Evolutionary conservation across 768 basidiomycete genomes (phyloP).

Genomic region (Termitomyces eurrhizus): DNA sequence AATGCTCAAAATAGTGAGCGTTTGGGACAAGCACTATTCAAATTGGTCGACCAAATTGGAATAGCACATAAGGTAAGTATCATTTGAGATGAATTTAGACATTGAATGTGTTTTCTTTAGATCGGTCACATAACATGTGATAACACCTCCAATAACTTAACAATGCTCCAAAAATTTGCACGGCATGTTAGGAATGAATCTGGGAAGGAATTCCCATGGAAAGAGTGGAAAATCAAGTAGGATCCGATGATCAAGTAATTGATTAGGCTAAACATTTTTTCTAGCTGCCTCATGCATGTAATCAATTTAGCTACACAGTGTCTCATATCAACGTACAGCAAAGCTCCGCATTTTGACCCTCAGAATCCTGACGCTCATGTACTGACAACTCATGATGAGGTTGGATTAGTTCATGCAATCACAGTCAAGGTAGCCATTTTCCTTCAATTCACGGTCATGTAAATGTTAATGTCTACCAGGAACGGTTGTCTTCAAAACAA

Average conservation of each 20-base stretch:
- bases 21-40: too few relatives aligned
- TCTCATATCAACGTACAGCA: too few relatives aligned
- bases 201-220: not conserved
- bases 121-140: too few relatives aligned
- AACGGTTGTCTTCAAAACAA: slow-evolving; percentile 20
- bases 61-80: slow-evolving; percentile 27
- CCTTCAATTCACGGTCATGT: too few relatives aligned
- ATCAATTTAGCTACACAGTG: too few relatives aligned
- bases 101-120: not conserved
- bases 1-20: slow-evolving; percentile 2
- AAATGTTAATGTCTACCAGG: slow-evolving; percentile 17
- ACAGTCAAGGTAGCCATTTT: too few relatives aligned
- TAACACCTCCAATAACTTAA: too few relatives aligned
- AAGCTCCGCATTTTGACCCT: slow-evolving; percentile 23
- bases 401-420: not conserved
- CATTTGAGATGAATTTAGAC: not conserved
- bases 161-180: slow-evolving; percentile 25
- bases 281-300: too few relatives aligned
- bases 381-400: slow-evolving; percentile 3
- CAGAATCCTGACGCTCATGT: slow-evolving; percentile 18
- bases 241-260: too few relatives aligned
- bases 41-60: slow-evolving; percentile 17
- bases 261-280: not conserved
- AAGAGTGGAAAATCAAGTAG: not conserved
- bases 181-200: not conserved